Conservation (phyloP, 495 filamentous ascomycete species). For the Lasiosphaeriaceae sp. region DNA sequence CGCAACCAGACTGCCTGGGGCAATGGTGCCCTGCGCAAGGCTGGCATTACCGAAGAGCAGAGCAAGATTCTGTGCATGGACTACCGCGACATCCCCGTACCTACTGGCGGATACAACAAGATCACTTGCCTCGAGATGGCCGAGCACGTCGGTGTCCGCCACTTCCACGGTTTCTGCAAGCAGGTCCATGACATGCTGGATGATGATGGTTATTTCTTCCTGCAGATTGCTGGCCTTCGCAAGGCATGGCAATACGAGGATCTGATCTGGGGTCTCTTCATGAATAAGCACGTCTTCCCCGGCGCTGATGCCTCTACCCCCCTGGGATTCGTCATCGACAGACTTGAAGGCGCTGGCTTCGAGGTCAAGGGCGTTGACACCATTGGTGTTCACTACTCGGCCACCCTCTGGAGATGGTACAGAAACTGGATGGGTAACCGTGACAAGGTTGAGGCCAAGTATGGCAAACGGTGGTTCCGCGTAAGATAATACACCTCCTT, state of each 20-base stretch:
- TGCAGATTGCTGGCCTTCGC: slow-evolving; percentile 79
- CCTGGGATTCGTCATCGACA: slow-evolving; percentile 65
- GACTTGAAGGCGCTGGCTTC: slow-evolving; percentile 71
- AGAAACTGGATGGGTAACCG: slow-evolving; percentile 96
- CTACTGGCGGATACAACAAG: slow-evolving; percentile 69
- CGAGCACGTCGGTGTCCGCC: slow-evolving; percentile 81
- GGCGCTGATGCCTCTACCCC: slow-evolving; percentile 83
- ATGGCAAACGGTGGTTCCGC: slow-evolving; percentile 92
- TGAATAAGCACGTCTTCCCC: slow-evolving; percentile 92
- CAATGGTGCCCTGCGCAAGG: slow-evolving; percentile 67
- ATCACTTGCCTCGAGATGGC: slow-evolving; percentile 90
- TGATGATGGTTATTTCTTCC: slow-evolving; percentile 78
- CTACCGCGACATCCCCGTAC: slow-evolving; percentile 76
- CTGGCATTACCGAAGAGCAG: slow-evolving; percentile 64
- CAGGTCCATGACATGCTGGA: slow-evolving; percentile 83
- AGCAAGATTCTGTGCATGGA: slow-evolving; percentile 77
- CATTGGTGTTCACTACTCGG: slow-evolving; percentile 94
- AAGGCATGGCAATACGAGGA: slow-evolving; percentile 88
- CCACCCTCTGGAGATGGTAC: slow-evolving; percentile 98
- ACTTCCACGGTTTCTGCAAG: slow-evolving; percentile 62
- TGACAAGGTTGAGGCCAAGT: slow-evolving; percentile 93
- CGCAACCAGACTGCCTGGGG: slow-evolving; percentile 84
- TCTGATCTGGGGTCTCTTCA: slow-evolving; percentile 80
- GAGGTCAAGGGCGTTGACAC: slow-evolving; percentile 78
- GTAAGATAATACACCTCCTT: slow-evolving; percentile 51